Conservation (phyloP, 2,329 filamentous ascomycete species). For the Tolypocladium cylindrosporum region DNA sequence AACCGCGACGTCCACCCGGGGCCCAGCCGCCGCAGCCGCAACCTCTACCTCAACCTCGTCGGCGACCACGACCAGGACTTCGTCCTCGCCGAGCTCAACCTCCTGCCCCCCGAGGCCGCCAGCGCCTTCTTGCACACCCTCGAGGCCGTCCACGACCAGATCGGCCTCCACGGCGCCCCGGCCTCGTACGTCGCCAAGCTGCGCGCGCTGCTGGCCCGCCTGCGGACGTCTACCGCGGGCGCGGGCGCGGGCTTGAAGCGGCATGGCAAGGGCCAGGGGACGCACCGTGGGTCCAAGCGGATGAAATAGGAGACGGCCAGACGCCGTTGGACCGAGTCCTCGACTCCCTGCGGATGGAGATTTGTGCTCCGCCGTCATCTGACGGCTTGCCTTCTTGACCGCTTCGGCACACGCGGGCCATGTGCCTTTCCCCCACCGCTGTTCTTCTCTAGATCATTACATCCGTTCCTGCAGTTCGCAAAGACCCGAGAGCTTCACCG, state of each 20-base stretch:
- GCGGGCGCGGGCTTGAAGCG: conserved; percentile 19
- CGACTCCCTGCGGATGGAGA: neutral
- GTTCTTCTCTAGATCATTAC: neutral
- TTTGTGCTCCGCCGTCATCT: neutral
- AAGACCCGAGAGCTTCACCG: neutral
- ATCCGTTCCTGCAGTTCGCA: neutral
- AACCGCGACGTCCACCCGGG: conserved; percentile 25
- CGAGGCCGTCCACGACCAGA: conserved; percentile 19
- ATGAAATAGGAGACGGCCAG: conserved; percentile 17
- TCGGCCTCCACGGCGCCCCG: conserved; percentile 23
- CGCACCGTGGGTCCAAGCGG: conserved; percentile 20
- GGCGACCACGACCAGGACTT: conserved; percentile 34
- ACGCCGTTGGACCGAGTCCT: neutral
- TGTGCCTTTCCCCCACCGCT: neutral
- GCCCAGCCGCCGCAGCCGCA: conserved; percentile 22
- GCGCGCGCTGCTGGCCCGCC: conserved; percentile 17
- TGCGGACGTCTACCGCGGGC: conserved; percentile 17
- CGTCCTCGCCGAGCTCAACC: conserved; percentile 31
- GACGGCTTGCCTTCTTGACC: neutral
- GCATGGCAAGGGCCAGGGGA: conserved; percentile 12
- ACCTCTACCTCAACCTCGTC: conserved; percentile 38
- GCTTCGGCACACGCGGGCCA: neutral
- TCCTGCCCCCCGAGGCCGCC: conserved; percentile 30
- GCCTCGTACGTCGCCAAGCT: conserved; percentile 25
- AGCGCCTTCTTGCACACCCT: conserved; percentile 31